These are phyloP conservation scores for Laburnicola sp. DNA, from an alignment of 2,329 filamentous ascomycete species.

Conservation along the genomic window DNA sequence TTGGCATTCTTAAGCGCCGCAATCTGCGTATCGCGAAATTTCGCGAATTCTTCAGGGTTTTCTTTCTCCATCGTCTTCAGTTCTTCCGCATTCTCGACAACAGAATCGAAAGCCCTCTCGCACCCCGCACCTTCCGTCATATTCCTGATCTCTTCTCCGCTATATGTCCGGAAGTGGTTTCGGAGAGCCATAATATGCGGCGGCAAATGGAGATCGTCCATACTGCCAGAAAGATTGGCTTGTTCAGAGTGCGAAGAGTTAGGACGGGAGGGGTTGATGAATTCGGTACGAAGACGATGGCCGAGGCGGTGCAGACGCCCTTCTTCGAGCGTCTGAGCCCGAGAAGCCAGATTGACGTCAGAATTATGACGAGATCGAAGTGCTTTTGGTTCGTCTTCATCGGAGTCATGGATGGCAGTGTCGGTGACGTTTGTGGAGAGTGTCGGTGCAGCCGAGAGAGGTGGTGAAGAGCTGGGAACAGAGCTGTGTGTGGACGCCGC, in stretches of 20 bases:
- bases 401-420: slow-evolving; percentile 36
- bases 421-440: slow-evolving; percentile 36
- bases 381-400: slow-evolving; percentile 49
- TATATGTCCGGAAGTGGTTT: slow-evolving; percentile 65
- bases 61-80: slow-evolving; percentile 61
- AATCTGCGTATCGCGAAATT: slow-evolving; percentile 43
- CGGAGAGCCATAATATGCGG: slow-evolving; percentile 58
- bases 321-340: slow-evolving; percentile 68
- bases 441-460: slow-evolving; percentile 34
- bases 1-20: slow-evolving; percentile 43
- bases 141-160: slow-evolving; percentile 60
- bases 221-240: slow-evolving; percentile 33
- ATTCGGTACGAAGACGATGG: slow-evolving; percentile 66
- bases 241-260: slow-evolving; percentile 25
- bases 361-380: slow-evolving; percentile 63
- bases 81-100: slow-evolving; percentile 67
- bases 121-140: slow-evolving; percentile 62
- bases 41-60: slow-evolving; percentile 36
- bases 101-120: slow-evolving; percentile 64
- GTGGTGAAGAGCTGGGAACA: slow-evolving; percentile 34
- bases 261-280: slow-evolving; percentile 51
- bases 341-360: slow-evolving; percentile 68
- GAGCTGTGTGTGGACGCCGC: slow-evolving; percentile 37
- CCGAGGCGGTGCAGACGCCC: slow-evolving; percentile 70
- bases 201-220: slow-evolving; percentile 41